These are phyloP conservation scores for Blastobotrys peoriensis DNA, from an alignment of 805 yeast species.

Conservation along the genomic window DNA sequence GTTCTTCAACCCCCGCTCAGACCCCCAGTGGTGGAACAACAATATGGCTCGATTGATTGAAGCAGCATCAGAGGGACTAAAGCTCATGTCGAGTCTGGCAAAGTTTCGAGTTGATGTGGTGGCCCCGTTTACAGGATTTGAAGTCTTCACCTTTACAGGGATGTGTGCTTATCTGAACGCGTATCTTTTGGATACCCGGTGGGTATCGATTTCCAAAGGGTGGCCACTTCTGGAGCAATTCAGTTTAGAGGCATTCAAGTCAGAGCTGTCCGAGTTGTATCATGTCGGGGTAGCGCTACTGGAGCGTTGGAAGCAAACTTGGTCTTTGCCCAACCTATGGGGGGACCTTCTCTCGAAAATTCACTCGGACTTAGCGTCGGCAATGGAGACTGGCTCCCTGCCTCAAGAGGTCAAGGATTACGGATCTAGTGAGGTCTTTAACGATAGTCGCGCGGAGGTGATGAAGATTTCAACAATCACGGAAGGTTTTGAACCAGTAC, in stretches of 20 bases:
- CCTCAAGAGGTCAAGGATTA: constrained; percentile 8
- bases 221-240: neutral
- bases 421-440: constrained; percentile 1
- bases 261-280: neutral
- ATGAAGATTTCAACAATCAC: neutral
- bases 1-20: constrained; percentile 7
- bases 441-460: neutral
- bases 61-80: constrained; percentile 2
- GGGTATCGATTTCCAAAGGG: neutral
- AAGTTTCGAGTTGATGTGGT: constrained; percentile 5
- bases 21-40: constrained; percentile 9
- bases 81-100: neutral
- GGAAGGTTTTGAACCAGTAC: neutral
- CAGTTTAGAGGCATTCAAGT: neutral
- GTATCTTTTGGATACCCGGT: constrained; percentile 2
- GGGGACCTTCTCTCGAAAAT: constrained; percentile 1
- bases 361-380: constrained; percentile 2
- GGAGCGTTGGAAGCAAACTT: constrained; percentile 5
- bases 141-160: constrained; percentile 12
- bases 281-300: constrained; percentile 2
- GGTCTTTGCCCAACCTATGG: constrained; percentile 2
- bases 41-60: constrained; percentile 4
- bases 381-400: constrained; percentile 3
- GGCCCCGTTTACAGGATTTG: constrained; percentile 14
- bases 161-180: constrained; percentile 13